Base-by-base conservation (phyloP, 1,284 basidiomycete genomes). In the Coniferiporia sulphurascens region DNA sequence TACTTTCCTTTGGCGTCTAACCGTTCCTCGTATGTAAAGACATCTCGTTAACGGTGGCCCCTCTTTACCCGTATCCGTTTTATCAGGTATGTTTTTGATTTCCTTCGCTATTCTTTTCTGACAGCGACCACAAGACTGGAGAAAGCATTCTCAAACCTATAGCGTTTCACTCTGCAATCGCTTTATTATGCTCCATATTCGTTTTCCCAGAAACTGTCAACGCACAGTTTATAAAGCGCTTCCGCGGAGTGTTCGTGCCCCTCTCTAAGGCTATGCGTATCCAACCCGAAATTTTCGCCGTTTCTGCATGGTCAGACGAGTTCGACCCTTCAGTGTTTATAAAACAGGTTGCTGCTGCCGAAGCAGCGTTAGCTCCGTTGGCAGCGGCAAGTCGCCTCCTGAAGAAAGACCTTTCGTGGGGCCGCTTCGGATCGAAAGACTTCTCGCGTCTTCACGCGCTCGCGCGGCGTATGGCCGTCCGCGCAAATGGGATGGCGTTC, bases 171-270 rank as follows among this genome's bases (percentile, higher is more conserved):
- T 79, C 81, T 2, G 85, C 76, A 0, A 65, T 91, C 35, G 72
- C 82, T 12, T 72, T 91, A 51, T 49, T 81, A 4, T 68, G 74
- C 12, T 82, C 85, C 4, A 69, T 83, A 4, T 43, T 82, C 50
- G 72, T 92, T 53, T 91, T 90, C 68, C 89, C 89, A 0, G 77
- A 78, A 7, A 84, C 86, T 0, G 77, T 88, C 54, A 87, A 88
- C 4, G 74, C 85, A 0, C 75, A 80, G 54, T 91, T 87, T 66
- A 82, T 83, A 1, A 74, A 71, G 22, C 74, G 79, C 3, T 73
- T 91, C 1, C 74, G 78, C 50, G 73, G 65, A 3, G 80, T 86
- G 0, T 69, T 91, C 13, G 67, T 70, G 3, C 84, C 86, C 0
- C 72, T 90, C 8, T 66, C 74, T 15, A 71, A 70, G 1, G 75